Percentiles rank a stretch among this genome's conserved stretches.
Evolutionary conservation across 495 filamentous ascomycete species (phyloP).

Genomic region (Chlorociboria aeruginascens): DNA sequence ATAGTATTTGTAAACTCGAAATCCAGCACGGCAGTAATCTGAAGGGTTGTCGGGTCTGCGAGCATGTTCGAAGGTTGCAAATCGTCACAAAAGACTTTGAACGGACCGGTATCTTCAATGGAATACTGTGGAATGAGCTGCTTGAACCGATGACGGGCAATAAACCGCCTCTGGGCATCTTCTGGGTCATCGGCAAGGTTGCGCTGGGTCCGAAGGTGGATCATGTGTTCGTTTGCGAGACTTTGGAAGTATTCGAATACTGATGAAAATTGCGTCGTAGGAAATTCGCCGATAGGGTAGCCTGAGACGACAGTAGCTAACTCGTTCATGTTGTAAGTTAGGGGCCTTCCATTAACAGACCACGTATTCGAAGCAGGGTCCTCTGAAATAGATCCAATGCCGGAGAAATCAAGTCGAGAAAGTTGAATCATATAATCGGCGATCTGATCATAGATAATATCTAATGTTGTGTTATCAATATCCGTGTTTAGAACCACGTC

Average conservation of each 20-base stretch:
- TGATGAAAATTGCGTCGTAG: slow-evolving; percentile 23
- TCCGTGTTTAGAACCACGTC: slow-evolving; percentile 24
- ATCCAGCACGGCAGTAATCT: slow-evolving; percentile 30
- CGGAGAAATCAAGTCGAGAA: slow-evolving; percentile 25
- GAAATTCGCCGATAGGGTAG: slow-evolving; percentile 24
- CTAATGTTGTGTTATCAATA: slow-evolving; percentile 22
- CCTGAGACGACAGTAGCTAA: slow-evolving; percentile 24
- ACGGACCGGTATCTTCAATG: slow-evolving; percentile 25
- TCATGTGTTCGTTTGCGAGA: slow-evolving; percentile 24
- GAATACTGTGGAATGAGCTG: slow-evolving; percentile 27
- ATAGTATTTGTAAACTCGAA: slow-evolving; percentile 32
- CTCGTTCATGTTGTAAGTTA: slow-evolving; percentile 33
- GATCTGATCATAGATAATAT: slow-evolving; percentile 26
- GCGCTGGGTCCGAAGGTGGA: slow-evolving; percentile 27
- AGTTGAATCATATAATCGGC: slow-evolving; percentile 27
- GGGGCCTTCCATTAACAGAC: slow-evolving; percentile 23
- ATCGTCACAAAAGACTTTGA: slow-evolving; percentile 31
- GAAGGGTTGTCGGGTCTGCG: slow-evolving; percentile 26
- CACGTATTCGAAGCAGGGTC: slow-evolving; percentile 19
- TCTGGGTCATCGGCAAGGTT: slow-evolving; percentile 26
- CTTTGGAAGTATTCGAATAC: slow-evolving; percentile 25
- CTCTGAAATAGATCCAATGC: slow-evolving; percentile 28
- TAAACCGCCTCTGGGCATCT: slow-evolving; percentile 25
- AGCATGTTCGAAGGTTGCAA: slow-evolving; percentile 31
- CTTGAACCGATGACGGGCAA: slow-evolving; percentile 27